Evolutionary conservation across 1,139 yeast genomes (phyloP).

Genomic region (Citeromyces siamensis): DNA sequence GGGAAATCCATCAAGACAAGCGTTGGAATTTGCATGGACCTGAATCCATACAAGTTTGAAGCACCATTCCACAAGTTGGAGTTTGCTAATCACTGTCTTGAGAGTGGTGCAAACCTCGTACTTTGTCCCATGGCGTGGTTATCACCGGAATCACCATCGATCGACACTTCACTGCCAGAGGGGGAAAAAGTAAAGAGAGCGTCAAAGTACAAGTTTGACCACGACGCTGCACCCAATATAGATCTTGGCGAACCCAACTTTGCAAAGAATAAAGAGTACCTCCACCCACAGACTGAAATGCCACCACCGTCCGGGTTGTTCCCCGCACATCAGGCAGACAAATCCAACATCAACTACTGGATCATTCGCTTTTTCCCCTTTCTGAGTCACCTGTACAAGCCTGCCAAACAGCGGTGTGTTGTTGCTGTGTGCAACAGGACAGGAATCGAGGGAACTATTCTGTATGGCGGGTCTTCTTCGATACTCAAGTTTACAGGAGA

Average conservation of each 20-base stretch:
- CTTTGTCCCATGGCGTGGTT: constrained; percentile 90
- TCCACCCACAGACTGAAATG: not conserved
- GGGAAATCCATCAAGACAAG: constrained; percentile 25
- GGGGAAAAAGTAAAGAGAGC: constrained; percentile 9
- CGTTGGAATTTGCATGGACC: constrained; percentile 92
- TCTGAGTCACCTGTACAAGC: constrained; percentile 28
- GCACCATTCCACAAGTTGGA: constrained; percentile 73
- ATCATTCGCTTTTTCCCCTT: constrained; percentile 58
- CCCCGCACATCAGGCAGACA: constrained; percentile 21
- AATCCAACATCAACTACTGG: constrained; percentile 48
- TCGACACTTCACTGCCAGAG: constrained; percentile 9
- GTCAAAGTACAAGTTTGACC: not conserved
- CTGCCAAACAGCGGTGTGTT: constrained; percentile 11
- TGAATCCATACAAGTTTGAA: constrained; percentile 74
- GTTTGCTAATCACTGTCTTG: constrained; percentile 43
- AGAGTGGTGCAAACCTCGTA: constrained; percentile 38
- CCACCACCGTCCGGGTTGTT: constrained; percentile 10
- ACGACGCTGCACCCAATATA: not conserved
- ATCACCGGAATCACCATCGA: constrained; percentile 26
- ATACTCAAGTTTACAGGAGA: constrained; percentile 38
- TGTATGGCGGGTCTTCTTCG: constrained; percentile 64
- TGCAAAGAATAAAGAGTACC: not conserved
- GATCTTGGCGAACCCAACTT: not conserved
- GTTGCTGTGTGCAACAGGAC: constrained; percentile 53
- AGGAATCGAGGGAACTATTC: constrained; percentile 59